phyloP scores from a whole-genome alignment of 257 asterid genomes.

The Phtheirospermum japonicum region DNA sequence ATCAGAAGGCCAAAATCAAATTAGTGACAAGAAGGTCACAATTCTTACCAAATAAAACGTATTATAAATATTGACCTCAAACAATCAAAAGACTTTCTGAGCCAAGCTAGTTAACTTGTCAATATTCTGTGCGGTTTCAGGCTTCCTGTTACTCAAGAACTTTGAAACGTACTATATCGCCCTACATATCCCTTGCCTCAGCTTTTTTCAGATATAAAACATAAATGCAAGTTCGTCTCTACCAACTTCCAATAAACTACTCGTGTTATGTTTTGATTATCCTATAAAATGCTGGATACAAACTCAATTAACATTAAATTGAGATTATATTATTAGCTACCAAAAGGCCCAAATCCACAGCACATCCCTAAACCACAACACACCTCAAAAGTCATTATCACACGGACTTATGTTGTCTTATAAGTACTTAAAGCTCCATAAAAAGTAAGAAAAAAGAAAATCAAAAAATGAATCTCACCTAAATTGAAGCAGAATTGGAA shows the following conservation, averaged over 20 bases:
- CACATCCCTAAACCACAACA: too few species aligned
- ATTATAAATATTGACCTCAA: conserved; percentile 58
- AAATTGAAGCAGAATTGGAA: too few species aligned
- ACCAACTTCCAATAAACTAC: conserved; percentile 68
- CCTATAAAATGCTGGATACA: conserved; percentile 36
- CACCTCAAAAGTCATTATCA: too few species aligned
- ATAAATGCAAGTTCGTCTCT: conserved; percentile 88
- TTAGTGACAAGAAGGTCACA: too few species aligned
- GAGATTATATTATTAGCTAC: too few species aligned
- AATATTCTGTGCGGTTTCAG: conserved; percentile 88
- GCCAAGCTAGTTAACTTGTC: conserved; percentile 93
- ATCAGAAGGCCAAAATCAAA: too few species aligned
- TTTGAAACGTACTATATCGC: conserved; percentile 96
- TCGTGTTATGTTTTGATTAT: conserved; percentile 36
- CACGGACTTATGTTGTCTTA: too few species aligned
- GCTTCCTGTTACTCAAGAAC: conserved; percentile 86
- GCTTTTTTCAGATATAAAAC: conserved; percentile 89
- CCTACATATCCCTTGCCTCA: conserved; percentile 98
- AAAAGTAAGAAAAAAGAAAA: too few species aligned
- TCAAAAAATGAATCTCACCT: too few species aligned
- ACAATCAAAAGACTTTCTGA: conserved; percentile 91
- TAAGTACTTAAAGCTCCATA: too few species aligned
- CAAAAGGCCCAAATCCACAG: too few species aligned
- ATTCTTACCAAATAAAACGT: not conserved
- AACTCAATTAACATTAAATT: not conserved